Evolutionary conservation across 106 monocot genomes (phyloP).

Genomic region (Agapanthus africanus): DNA sequence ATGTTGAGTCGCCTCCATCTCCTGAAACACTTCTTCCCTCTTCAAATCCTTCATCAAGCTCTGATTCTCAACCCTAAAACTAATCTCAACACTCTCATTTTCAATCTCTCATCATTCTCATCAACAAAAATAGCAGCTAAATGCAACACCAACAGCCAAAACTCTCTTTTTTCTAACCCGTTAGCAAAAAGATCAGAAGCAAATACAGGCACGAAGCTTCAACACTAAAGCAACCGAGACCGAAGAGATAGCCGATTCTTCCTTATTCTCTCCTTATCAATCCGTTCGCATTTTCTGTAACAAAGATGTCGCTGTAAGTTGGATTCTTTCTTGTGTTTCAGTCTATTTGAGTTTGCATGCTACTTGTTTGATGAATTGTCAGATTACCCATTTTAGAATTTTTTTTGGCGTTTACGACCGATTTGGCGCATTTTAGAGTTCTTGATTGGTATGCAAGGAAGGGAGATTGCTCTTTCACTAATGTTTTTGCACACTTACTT

Average conservation of each 20-base stretch:
- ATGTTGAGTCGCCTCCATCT: slow-evolving; percentile 16
- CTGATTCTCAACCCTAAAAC: not conserved
- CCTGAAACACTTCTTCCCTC: slow-evolving; percentile 8
- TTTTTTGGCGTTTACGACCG: not conserved
- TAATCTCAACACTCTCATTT: not conserved
- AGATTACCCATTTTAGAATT: not conserved
- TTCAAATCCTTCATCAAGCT: slow-evolving; percentile 3
- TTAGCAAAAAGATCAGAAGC: not conserved
- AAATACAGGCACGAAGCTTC: not conserved
- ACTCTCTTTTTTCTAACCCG: not conserved
- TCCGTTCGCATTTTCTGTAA: slow-evolving; percentile 44
- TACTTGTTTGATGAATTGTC: slow-evolving; percentile 2
- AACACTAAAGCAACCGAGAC: not conserved
- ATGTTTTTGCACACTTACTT: too few species aligned
- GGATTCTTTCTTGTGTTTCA: not conserved
- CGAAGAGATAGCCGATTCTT: not conserved
- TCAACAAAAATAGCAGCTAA: not conserved
- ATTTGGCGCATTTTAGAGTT: not conserved
- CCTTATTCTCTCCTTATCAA: slow-evolving; percentile 18
- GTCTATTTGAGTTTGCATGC: not conserved
- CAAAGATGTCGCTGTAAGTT: slow-evolving; percentile 44
- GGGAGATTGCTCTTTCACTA: not conserved
- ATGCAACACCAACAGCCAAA: not conserved
- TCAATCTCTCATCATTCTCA: not conserved
- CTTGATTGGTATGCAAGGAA: not conserved